A percentile compares a stretch with the other conserved stretches of the same genome.
These are phyloP conservation scores for Scytalidium sp. DNA, from an alignment of 2,329 filamentous ascomycete species.

Conservation along the genomic window DNA sequence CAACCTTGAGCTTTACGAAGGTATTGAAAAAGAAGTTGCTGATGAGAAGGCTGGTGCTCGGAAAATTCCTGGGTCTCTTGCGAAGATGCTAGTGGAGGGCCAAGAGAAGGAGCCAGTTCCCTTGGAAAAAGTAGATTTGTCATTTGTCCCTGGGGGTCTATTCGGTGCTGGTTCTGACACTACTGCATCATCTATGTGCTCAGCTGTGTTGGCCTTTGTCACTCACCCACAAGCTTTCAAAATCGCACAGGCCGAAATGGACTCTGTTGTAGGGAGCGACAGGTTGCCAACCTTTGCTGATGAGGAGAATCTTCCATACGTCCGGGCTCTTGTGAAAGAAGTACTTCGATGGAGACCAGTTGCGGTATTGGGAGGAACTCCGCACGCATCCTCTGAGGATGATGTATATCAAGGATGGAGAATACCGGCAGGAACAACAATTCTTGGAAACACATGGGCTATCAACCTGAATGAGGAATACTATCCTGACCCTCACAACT, in stretches of 20 bases:
- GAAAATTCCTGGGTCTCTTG: constrained; percentile 38
- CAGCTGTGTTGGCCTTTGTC: constrained; percentile 34
- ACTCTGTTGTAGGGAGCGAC: constrained; percentile 33
- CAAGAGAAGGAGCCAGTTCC: constrained; percentile 34
- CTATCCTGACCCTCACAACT: constrained; percentile 40
- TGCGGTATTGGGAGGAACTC: constrained; percentile 22
- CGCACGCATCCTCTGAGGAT: constrained; percentile 32
- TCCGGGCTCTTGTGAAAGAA: constrained; percentile 41
- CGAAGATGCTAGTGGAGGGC: constrained; percentile 40
- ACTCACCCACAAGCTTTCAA: constrained; percentile 34
- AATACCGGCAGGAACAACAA: constrained; percentile 36
- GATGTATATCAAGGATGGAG: constrained; percentile 32
- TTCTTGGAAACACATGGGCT: constrained; percentile 38
- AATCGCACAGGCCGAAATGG: constrained; percentile 39
- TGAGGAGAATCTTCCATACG: constrained; percentile 36
- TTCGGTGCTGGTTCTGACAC: constrained; percentile 36
- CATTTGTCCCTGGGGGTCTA: constrained; percentile 39
- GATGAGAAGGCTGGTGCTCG: constrained; percentile 20
- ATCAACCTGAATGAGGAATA: constrained; percentile 32
- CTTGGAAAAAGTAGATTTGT: constrained; percentile 38
- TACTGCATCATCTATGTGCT: constrained; percentile 22
- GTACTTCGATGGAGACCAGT: constrained; percentile 38
- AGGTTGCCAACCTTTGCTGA: constrained; percentile 36
- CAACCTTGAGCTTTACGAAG: constrained; percentile 38
- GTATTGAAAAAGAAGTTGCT: constrained; percentile 35